Conservation (phyloP, 805 yeast genomes). For the Grigorovia jiainica region DNA sequence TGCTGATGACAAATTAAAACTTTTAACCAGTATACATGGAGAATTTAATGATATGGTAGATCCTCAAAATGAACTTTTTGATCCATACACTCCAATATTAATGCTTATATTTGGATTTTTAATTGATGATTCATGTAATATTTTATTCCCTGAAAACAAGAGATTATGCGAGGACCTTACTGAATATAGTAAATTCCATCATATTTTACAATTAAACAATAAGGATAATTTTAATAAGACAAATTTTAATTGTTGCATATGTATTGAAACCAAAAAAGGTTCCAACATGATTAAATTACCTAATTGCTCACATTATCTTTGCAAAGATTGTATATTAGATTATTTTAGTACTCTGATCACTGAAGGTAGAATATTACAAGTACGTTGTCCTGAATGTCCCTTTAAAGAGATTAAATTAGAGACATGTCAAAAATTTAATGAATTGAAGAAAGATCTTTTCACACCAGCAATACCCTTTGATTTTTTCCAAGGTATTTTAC, state of each 20-base stretch:
- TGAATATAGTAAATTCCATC: constrained; percentile 12
- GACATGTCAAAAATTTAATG: constrained; percentile 16
- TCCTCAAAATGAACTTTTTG: constrained; percentile 12
- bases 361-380: constrained; percentile 39
- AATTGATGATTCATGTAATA: constrained; percentile 14
- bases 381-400: constrained; percentile 50
- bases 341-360: constrained; percentile 35
- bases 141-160: constrained; percentile 9
- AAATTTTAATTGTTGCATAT: constrained; percentile 47
- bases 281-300: constrained; percentile 26
- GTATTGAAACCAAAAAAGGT: constrained; percentile 44
- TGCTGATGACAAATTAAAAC: constrained; percentile 4
- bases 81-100: constrained; percentile 27
- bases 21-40: constrained; percentile 15
- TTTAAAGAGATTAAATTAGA: constrained; percentile 14
- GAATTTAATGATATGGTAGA: constrained; percentile 29
- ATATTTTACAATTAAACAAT: constrained; percentile 19
- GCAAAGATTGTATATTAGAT: constrained; percentile 36
- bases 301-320: constrained; percentile 34
- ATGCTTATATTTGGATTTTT: constrained; percentile 37
- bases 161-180: constrained; percentile 7
- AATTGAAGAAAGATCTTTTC: constrained; percentile 33
- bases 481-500: constrained; percentile 28
- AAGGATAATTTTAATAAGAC: constrained; percentile 24
- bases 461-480: constrained; percentile 32